Base-by-base conservation (phyloP, 2,329 filamentous ascomycete species). In the Xylaria polymorpha region DNA sequence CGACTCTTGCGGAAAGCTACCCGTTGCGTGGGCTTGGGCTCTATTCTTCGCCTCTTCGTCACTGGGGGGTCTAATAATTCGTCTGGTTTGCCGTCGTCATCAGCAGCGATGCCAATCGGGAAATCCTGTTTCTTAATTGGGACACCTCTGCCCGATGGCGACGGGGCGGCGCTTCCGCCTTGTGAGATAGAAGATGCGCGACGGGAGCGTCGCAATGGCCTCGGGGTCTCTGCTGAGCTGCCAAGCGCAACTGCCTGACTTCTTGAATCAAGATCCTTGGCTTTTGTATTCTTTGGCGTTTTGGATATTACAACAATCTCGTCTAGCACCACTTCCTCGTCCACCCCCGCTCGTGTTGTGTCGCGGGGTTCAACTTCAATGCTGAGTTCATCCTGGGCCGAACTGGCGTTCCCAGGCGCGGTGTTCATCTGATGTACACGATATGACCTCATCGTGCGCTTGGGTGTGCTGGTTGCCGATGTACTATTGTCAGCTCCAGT, bases 1-100 rank as follows among this genome's bases (percentile, higher is more conserved):
- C 62, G 72, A 44, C 66, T 64, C 66, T 72, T 77, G 25, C 74
- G 73, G 48, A 73, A 72, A 20, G 75, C 74, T 0, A 77, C 70
- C 32, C 75, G 68, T 20, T 44, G 56, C 73, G 76, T 78, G 50
- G 76, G 75, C 56, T 74, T 77, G 20, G 68, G 41, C 14, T 71
- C 69, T 3, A 69, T 56, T 65, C 70, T 79, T 20, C 71, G 66
- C 29, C 74, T 78, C 64, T 78, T 80, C 1, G 63, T 9, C 7
- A 70, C 63, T 5, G 74, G 73, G 9, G 60, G 59, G 10, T 72
- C 66, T 4, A 12, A 51, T 20, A 73, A 59, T 35, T 74, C 72
- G 37, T 76, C 72, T 43, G 61, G 63, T 35, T 65, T 61, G 4
- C 56, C 68, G 22, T 66, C 56, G 29, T 59, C 62, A 37, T 64